Evolutionary conservation across 805 yeast species (phyloP), one percentile per base, ranked within the genome.

Genomic region (Alloascoidea hylecoeti): DNA sequence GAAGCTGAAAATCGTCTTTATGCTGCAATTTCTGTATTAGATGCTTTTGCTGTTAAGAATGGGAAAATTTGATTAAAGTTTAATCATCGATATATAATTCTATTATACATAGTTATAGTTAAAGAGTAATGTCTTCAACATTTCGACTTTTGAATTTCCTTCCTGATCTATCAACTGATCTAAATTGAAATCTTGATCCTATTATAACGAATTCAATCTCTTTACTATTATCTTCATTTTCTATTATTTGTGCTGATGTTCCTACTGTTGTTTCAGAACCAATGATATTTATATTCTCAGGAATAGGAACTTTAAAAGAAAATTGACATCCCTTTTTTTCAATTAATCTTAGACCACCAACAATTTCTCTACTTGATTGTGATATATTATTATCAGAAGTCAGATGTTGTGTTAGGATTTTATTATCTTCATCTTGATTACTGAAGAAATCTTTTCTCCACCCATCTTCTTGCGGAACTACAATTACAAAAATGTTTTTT

Each of bases 1-100:
- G 96, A 92, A 64, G 98, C 95, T 35, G 98, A 92, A 63, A 92
- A 92, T 62, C 72, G 98, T 58, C 61, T 92, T 16, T 92, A 92
- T 54, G 95, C 98, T 35, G 97, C 97, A 18, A 82, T 92, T 64
- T 88, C 97, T 9, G 95, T 77, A 1, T 65, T 92, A 34, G 96
- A 92, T 48, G 86, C 80, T 0, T 85, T 89, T 56, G 95, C 92
- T 4, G 68, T 80, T 37, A 82, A 85, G 60, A 79, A 81, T 56
- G 95, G 95, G 23, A 36, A 46, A 18, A 43, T 56, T 35, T 33
- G 9, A 32, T 23, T 2, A 27, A 38, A n/a, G n/a, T n/a, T n/a
- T n/a, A n/a, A n/a, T n/a, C n/a, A n/a, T n/a, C n/a, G n/a, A n/a
- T 34, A 28, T 16, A 23, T 23, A n/a, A 23, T 23, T 23, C 13